phyloP scores from a whole-genome alignment of 2,329 filamentous ascomycete species.

The Nemania sp. region DNA sequence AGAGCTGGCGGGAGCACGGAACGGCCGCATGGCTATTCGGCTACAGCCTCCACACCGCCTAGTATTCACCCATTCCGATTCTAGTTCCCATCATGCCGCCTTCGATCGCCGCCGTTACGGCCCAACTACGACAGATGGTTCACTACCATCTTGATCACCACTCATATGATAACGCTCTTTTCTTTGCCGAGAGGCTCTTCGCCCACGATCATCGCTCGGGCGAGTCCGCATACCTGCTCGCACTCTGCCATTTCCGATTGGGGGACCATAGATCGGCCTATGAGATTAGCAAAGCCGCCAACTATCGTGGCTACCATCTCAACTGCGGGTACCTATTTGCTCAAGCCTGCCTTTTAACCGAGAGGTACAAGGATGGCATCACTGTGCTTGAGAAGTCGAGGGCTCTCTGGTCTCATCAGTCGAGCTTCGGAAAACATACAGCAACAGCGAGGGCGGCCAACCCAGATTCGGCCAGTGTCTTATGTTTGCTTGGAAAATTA shows the following conservation, averaged over 20 bases:
- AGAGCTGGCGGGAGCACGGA: conserved; percentile 23
- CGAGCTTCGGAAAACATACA: conserved; percentile 81
- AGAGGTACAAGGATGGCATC: conserved; percentile 79
- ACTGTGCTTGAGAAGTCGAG: conserved; percentile 81
- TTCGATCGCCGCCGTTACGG: conserved; percentile 53
- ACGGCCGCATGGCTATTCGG: conserved; percentile 44
- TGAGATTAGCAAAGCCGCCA: conserved; percentile 75
- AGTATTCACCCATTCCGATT: conserved; percentile 19
- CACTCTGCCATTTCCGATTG: conserved; percentile 81
- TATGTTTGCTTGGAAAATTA: conserved; percentile 83
- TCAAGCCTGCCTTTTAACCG: conserved; percentile 81
- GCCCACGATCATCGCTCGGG: conserved; percentile 81
- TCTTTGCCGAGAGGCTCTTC: conserved; percentile 84
- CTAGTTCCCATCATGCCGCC: conserved; percentile 53
- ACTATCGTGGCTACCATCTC: conserved; percentile 73
- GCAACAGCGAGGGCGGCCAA: conserved; percentile 73
- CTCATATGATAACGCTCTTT: conserved; percentile 85
- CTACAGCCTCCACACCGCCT: conserved; percentile 28
- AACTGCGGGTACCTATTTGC: conserved; percentile 93
- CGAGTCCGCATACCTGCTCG: conserved; percentile 81
- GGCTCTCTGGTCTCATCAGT: conserved; percentile 74
- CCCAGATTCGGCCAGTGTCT: conserved; percentile 83
- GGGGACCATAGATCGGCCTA: conserved; percentile 85
- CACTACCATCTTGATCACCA: conserved; percentile 85
- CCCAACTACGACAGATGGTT: conserved; percentile 62